phyloP scores from a whole-genome alignment of 148 eudicot species.

The Simmondsia chinensis region DNA sequence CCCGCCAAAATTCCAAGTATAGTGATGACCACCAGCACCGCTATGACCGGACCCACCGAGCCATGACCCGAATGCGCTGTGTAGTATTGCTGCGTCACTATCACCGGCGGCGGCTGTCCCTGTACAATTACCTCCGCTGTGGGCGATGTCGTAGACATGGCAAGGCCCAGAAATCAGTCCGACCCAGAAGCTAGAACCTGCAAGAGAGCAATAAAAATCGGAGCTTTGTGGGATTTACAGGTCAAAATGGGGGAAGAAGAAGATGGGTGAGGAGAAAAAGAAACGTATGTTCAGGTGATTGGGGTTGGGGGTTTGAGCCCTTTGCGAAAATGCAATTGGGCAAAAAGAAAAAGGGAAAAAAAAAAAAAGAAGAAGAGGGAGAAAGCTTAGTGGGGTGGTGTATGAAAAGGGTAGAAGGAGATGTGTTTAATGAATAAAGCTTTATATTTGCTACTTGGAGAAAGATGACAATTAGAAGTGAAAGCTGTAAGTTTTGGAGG shows the following conservation, averaged over 20 bases:
- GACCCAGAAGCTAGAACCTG: no score
- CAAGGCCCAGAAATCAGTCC: no score
- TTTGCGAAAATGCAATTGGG: background rate
- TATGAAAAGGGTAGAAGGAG: background rate
- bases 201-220: no score
- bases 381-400: background rate
- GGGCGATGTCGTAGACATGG: no score
- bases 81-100: conserved; percentile 18
- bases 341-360: conserved; percentile 1
- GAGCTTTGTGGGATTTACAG: no score
- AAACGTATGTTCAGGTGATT: background rate
- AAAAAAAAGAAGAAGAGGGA: conserved; percentile 1
- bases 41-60: conserved; percentile 38
- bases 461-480: no score
- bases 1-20: conserved; percentile 33
- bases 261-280: no score
- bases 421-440: no score
- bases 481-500: no score
- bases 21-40: conserved; percentile 28
- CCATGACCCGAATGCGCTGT: conserved; percentile 18
- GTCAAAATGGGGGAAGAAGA: no score
- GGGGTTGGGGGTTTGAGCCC: conserved; percentile 2
- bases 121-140: background rate
- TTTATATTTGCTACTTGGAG: no score
- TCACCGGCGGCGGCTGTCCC: conserved; percentile 16